phyloP scores from a whole-genome alignment of 176 grass and related monocot genomes.

The Musa itinerans region DNA sequence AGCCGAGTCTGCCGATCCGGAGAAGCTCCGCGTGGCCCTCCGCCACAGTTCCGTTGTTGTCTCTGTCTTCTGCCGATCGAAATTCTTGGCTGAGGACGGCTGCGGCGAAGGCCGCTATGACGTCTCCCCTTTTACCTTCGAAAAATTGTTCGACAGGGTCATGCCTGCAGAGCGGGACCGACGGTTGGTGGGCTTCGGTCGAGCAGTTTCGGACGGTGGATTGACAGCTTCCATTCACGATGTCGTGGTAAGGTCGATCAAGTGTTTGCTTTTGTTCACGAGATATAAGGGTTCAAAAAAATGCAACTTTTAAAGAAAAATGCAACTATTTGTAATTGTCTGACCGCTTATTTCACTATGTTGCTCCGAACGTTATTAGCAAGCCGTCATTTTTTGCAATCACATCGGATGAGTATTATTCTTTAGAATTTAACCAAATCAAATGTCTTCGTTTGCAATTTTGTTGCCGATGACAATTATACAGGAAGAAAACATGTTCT shows the following conservation, averaged over 20 bases:
- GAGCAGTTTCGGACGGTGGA: slow-evolving; percentile 69
- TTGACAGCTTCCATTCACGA: slow-evolving; percentile 86
- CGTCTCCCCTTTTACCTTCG: slow-evolving; percentile 14
- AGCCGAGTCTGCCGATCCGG: slow-evolving; percentile 33
- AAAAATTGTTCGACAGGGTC: slow-evolving; percentile 23
- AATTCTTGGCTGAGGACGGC: slow-evolving; percentile 26
- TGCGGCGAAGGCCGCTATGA: background rate
- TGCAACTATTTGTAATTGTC: background rate
- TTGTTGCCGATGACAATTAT: too few species aligned
- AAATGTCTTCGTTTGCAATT: background rate
- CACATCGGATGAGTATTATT: background rate
- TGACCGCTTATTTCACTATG: too few species aligned
- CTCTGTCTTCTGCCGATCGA: slow-evolving; percentile 51
- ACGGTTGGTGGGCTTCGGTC: slow-evolving; percentile 60
- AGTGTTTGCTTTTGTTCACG: background rate
- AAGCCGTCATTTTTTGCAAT: background rate
- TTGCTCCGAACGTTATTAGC: too few species aligned
- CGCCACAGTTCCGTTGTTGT: slow-evolving; percentile 67
- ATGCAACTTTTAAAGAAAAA: too few species aligned
- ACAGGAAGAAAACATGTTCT: too few species aligned
- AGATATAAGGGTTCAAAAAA: background rate
- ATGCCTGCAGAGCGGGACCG: slow-evolving; percentile 15
- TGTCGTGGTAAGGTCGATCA: slow-evolving; percentile 48
- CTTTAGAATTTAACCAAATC: background rate
- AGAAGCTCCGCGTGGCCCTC: slow-evolving; percentile 55